These are phyloP conservation scores for Penicillium sp. DNA, from an alignment of 2,329 filamentous ascomycete genomes.

Conservation along the genomic window DNA sequence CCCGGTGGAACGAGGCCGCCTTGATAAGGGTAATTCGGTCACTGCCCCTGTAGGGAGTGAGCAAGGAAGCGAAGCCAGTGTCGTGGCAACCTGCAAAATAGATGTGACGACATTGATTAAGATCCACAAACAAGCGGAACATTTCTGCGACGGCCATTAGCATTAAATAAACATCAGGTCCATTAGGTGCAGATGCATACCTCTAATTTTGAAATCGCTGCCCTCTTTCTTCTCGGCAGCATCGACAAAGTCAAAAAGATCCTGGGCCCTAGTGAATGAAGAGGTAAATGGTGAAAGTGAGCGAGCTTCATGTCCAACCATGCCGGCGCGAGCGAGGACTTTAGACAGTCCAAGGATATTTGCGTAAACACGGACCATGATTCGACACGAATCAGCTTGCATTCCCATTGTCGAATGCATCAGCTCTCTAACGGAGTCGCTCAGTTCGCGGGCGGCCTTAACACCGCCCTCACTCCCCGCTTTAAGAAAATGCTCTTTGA, in stretches of 20 bases:
- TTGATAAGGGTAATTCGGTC: slow-evolving; percentile 59
- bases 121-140: slow-evolving; percentile 55
- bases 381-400: slow-evolving; percentile 52
- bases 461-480: slow-evolving; percentile 57
- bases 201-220: slow-evolving; percentile 62
- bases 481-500: slow-evolving; percentile 52
- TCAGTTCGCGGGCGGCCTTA: slow-evolving; percentile 56
- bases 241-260: slow-evolving; percentile 63
- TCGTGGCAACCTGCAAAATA: slow-evolving; percentile 66
- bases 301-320: slow-evolving; percentile 57
- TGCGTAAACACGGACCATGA: slow-evolving; percentile 59
- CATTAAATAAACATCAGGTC: slow-evolving; percentile 8
- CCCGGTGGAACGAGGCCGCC: slow-evolving; percentile 52
- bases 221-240: slow-evolving; percentile 62
- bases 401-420: slow-evolving; percentile 45
- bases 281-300: slow-evolving; percentile 58
- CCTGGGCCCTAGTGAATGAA: slow-evolving; percentile 59
- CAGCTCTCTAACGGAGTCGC: slow-evolving; percentile 52
- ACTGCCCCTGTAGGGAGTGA: slow-evolving; percentile 54
- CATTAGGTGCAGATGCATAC: slow-evolving; percentile 24
- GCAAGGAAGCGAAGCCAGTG: slow-evolving; percentile 57
- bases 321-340: slow-evolving; percentile 49
- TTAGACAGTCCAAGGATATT: slow-evolving; percentile 58
- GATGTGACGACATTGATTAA: slow-evolving; percentile 64
- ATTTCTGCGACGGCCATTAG: slow-evolving; percentile 28